Evolutionary conservation across 345 rosid genomes (phyloP), one percentile per base, ranked within the genome.

Genomic region (Eucalyptus decipiens): DNA sequence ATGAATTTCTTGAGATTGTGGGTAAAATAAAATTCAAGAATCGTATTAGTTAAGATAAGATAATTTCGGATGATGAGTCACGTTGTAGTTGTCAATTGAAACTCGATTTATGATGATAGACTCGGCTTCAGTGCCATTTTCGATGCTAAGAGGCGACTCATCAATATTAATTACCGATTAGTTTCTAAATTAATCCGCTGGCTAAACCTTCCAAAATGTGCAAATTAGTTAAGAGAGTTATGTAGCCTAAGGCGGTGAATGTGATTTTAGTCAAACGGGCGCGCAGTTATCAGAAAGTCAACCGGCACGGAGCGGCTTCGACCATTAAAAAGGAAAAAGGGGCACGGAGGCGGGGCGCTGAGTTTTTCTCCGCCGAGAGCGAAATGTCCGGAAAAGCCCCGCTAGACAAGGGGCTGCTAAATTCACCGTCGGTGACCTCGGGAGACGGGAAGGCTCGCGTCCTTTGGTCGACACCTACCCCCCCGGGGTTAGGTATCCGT

Each of bases 41-140:
- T 4, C 0, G 23, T 8, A 67, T 8, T 0, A 9, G 2, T 0
- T 8, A 16, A n/a, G 1, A 32, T 32, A 9, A 67, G 80, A 67
- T 32, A 4, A 5, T 32, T n/a, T 28, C 3, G 1, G 0, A 24
- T 56, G 13, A 4, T 3, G 14, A 0, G 6, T 23, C 3, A 3
- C 2, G 0, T 24, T 10, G 3, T 23, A 6, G 3, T 24, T 24
- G 0, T 56, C 6, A 56, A 56, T 56, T 10, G 5, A 4, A 24
- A 26, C 13, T 56, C 13, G 30, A 24, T 56, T 56, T 24, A 5
- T 56, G 30, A 56, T 10, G 13, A 56, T 26, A 56, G 12, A 56
- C 6, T 2, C 3, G 6, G 13, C 6, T 56, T 56, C 1, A 24
- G 6, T 56, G 62, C 13, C 47, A 8, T 21, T 76, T 23, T 37